Percentiles rank a stretch among this genome's conserved stretches.
Conservation (phyloP, 768 basidiomycete genomes). For the Candolleomyces eurysporus region DNA sequence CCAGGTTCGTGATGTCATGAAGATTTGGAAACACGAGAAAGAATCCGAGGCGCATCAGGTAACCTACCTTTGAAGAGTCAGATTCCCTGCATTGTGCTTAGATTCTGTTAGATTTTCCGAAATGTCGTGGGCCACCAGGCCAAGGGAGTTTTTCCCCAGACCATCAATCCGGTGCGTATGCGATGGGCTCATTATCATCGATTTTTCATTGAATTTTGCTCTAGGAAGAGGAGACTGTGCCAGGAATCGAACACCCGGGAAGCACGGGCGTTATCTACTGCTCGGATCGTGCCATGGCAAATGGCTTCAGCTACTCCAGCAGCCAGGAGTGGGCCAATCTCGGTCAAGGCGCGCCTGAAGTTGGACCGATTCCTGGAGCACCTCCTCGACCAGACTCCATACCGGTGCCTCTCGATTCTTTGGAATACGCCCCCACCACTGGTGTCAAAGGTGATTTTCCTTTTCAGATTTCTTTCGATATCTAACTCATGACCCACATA, state of each 20-base stretch:
- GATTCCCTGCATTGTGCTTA: constrained; percentile 5
- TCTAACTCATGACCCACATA: not conserved
- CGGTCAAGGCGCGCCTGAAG: constrained; percentile 92
- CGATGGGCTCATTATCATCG: not conserved
- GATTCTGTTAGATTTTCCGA: constrained; percentile 65
- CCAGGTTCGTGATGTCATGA: constrained; percentile 70
- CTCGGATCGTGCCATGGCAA: constrained; percentile 92
- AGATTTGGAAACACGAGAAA: constrained; percentile 68
- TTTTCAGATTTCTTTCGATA: not conserved
- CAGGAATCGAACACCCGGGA: constrained; percentile 79
- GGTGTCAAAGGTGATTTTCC: constrained; percentile 69
- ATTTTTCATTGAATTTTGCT: constrained; percentile 4
- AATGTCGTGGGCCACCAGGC: constrained; percentile 67
- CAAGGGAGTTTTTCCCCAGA: constrained; percentile 65
- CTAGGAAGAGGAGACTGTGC: constrained; percentile 86
- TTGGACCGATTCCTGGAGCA: constrained; percentile 79
- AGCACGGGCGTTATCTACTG: constrained; percentile 76
- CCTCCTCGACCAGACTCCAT: constrained; percentile 64
- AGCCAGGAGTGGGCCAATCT: constrained; percentile 85
- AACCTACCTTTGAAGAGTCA: constrained; percentile 7
- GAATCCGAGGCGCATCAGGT: constrained; percentile 90
- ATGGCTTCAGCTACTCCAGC: constrained; percentile 80
- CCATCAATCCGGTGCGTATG: constrained; percentile 60
- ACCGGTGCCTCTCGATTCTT: constrained; percentile 62
- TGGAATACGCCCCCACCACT: constrained; percentile 92